Conservation (phyloP, 106 monocot genomes). For the Ottelia alismoides region DNA sequence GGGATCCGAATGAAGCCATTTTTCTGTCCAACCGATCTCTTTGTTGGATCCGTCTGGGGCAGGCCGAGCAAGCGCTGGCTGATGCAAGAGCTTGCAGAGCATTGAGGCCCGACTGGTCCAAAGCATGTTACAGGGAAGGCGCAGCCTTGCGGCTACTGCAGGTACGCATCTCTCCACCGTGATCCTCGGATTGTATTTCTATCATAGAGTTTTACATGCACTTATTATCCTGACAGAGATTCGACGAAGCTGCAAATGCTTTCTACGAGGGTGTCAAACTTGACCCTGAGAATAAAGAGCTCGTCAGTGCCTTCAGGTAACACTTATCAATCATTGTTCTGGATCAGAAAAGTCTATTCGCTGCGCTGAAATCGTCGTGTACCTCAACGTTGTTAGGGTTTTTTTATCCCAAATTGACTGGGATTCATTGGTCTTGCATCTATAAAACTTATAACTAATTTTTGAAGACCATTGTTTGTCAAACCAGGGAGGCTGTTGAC, state of each 20-base stretch:
- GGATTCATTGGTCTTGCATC: not conserved
- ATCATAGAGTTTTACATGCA: not conserved
- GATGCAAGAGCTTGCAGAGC: constrained; percentile 69
- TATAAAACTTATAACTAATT: not conserved
- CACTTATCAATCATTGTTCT: not conserved
- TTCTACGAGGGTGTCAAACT: constrained; percentile 88
- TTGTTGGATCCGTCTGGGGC: constrained; percentile 75
- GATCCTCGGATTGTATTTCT: not conserved
- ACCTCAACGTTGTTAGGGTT: too few species aligned
- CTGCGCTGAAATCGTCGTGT: not conserved
- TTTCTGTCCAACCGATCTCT: constrained; percentile 82
- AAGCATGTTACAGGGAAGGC: constrained; percentile 94
- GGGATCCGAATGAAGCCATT: constrained; percentile 63
- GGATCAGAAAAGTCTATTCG: not conserved
- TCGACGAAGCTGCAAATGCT: constrained; percentile 90
- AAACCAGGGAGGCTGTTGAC: constrained; percentile 88
- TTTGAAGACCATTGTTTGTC: not conserved
- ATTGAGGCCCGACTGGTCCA: constrained; percentile 70
- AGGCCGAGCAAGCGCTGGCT: constrained; percentile 58
- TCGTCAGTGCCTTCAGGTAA: constrained; percentile 85
- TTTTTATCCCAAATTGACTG: too few species aligned
- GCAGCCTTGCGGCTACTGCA: constrained; percentile 66
- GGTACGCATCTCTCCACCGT: constrained; percentile 13
- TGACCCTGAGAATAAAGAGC: constrained; percentile 86
- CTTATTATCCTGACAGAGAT: constrained; percentile 32